phyloP scores from a whole-genome alignment of 257 asterid species.

The Primulina tabacum region DNA sequence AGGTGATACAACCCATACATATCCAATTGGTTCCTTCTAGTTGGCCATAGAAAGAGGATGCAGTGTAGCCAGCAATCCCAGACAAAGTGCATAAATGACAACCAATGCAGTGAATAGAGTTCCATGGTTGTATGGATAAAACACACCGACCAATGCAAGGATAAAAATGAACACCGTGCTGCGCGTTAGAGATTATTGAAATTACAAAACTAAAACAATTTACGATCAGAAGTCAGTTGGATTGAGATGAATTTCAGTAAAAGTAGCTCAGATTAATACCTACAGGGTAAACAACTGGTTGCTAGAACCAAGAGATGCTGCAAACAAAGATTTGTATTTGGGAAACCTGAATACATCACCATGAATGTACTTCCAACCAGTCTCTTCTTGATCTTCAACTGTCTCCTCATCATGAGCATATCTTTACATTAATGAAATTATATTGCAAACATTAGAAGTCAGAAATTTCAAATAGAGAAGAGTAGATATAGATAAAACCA shows the following conservation, averaged over 20 bases:
- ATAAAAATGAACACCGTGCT: constrained; percentile 40
- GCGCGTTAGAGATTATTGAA: constrained; percentile 1
- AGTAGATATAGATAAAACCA: not conserved
- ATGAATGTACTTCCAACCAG: constrained; percentile 63
- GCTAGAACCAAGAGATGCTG: constrained; percentile 55
- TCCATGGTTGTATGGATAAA: constrained; percentile 43
- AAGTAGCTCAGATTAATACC: constrained; percentile 19
- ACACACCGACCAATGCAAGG: constrained; percentile 24
- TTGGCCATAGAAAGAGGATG: constrained; percentile 52
- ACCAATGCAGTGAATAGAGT: constrained; percentile 20
- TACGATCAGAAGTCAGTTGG: not conserved
- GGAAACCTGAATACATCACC: constrained; percentile 66
- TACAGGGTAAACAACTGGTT: constrained; percentile 53
- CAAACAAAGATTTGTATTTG: constrained; percentile 44
- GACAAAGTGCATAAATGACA: constrained; percentile 25
- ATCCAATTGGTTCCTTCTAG: constrained; percentile 61
- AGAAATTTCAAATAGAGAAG: not conserved
- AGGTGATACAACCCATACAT: not conserved
- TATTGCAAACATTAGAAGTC: not conserved
- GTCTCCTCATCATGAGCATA: constrained; percentile 57
- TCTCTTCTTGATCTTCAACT: constrained; percentile 60
- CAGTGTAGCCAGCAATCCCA: constrained; percentile 48
- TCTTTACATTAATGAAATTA: constrained; percentile 23
- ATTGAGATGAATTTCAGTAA: not conserved
- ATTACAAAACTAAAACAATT: not conserved